phyloP scores from a whole-genome alignment of 148 eudicot genomes.

The Chenopodium berlandieri region DNA sequence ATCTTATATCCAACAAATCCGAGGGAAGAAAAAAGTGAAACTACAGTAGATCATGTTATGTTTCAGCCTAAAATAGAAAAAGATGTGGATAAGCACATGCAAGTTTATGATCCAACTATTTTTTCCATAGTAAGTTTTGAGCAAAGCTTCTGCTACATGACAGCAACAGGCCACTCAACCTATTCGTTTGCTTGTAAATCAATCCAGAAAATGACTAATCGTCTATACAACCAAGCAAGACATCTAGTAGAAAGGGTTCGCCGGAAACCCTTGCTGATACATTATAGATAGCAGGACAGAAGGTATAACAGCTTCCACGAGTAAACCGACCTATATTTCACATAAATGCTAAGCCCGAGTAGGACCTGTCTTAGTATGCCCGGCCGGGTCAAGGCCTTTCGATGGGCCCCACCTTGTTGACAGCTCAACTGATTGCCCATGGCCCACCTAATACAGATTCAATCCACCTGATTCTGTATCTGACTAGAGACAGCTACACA shows the following conservation, averaged over 20 bases:
- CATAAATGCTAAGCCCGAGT: neutral
- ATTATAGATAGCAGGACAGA: neutral
- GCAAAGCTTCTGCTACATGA: neutral
- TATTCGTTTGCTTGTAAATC: no score
- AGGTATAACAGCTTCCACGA: neutral
- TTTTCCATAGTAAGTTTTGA: neutral
- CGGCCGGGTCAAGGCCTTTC: neutral
- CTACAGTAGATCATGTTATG: conserved; percentile 13
- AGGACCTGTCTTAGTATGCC: no score
- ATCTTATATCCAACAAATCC: neutral
- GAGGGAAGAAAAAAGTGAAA: neutral
- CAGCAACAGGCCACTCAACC: neutral
- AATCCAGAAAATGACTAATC: no score
- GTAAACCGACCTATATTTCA: neutral
- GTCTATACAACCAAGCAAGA: neutral
- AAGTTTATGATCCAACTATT: neutral
- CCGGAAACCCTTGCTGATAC: neutral
- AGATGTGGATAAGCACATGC: neutral
- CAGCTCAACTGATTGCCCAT: neutral
- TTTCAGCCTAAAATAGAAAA: conserved; percentile 2
- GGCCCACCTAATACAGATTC: neutral
- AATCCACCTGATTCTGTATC: neutral
- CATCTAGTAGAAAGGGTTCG: neutral
- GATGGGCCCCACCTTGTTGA: neutral
- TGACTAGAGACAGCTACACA: neutral